A percentile compares a stretch with the other conserved stretches of the same genome.
Evolutionary conservation across 2,329 filamentous ascomycete species (phyloP).

Genomic region (Malbranchea cinnamomea): DNA sequence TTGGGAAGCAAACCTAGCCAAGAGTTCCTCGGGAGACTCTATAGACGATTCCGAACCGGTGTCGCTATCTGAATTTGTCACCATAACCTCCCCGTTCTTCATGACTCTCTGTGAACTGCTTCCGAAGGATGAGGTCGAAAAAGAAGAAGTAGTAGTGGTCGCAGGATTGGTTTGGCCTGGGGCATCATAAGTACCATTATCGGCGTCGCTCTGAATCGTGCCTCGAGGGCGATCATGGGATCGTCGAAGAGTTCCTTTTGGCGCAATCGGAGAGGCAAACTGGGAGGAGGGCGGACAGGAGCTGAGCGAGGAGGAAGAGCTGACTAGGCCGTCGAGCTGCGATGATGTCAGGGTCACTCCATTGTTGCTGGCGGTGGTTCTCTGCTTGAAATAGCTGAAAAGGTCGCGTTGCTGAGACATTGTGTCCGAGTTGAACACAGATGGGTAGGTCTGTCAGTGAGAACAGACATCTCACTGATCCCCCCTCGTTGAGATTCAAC

Average conservation of each 20-base stretch:
- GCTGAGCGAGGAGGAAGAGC: conserved; percentile 3
- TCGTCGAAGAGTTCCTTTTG: neutral
- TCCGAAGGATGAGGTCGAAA: conserved; percentile 6
- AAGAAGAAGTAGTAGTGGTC: neutral
- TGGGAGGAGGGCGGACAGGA: conserved; percentile 1
- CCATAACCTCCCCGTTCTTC: conserved; percentile 37
- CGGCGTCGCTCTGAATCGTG: neutral
- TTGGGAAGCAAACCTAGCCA: conserved; percentile 17
- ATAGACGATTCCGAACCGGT: conserved; percentile 40
- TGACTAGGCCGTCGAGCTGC: too few relatives aligned
- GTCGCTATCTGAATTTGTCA: conserved; percentile 58
- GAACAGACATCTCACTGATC: too few relatives aligned
- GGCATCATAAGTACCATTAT: neutral
- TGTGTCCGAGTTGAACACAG: too few relatives aligned
- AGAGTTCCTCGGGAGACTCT: conserved; percentile 39
- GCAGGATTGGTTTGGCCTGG: neutral
- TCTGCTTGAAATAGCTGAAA: too few relatives aligned
- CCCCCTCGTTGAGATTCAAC: too few relatives aligned
- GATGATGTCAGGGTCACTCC: too few relatives aligned
- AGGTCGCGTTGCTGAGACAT: too few relatives aligned
- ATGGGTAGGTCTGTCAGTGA: too few relatives aligned
- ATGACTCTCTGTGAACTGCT: conserved; percentile 17
- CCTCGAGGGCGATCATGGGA: too few relatives aligned
- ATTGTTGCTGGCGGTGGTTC: too few relatives aligned
- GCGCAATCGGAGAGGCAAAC: conserved; percentile 1